Conservation (phyloP, 1,284 basidiomycete species). For the Leccinum fuscescens region DNA sequence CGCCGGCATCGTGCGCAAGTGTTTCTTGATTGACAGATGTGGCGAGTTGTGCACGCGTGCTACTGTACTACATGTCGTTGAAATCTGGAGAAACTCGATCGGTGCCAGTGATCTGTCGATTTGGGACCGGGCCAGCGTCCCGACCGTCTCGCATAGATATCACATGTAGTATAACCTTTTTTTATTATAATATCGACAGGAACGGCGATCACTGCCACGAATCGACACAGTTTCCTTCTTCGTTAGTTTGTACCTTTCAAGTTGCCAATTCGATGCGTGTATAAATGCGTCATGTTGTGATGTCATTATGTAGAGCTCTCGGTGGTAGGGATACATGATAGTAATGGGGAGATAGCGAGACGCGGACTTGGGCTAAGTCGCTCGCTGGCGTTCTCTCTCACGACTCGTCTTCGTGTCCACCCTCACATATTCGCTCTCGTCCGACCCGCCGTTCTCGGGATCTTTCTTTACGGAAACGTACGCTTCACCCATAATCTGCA, state of each 20-base stretch:
- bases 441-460: slow-evolving; percentile 37
- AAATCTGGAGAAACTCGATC: too few species aligned
- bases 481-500: slow-evolving; percentile 82
- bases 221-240: not conserved
- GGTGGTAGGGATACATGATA: slow-evolving; percentile 8
- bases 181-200: not conserved
- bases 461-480: slow-evolving; percentile 72
- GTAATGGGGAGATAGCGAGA: not conserved
- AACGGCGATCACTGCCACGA: not conserved
- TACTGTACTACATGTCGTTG: too few species aligned
- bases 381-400: slow-evolving; percentile 36
- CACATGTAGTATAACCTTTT: not conserved
- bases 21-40: too few species aligned
- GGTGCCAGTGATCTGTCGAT: too few species aligned
- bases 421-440: slow-evolving; percentile 79
- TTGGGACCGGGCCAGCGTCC: not conserved
- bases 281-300: not conserved
- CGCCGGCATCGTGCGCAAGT: too few species aligned
- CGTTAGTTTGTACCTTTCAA: not conserved
- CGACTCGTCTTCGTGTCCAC: slow-evolving; percentile 74
- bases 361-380: slow-evolving; percentile 11
- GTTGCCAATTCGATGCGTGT: not conserved
- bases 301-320: slow-evolving; percentile 1
- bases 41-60: too few species aligned
- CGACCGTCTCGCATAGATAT: not conserved